Evolutionary conservation across 495 filamentous ascomycete genomes (phyloP).

Genomic region (Trypethelium eluteriae): DNA sequence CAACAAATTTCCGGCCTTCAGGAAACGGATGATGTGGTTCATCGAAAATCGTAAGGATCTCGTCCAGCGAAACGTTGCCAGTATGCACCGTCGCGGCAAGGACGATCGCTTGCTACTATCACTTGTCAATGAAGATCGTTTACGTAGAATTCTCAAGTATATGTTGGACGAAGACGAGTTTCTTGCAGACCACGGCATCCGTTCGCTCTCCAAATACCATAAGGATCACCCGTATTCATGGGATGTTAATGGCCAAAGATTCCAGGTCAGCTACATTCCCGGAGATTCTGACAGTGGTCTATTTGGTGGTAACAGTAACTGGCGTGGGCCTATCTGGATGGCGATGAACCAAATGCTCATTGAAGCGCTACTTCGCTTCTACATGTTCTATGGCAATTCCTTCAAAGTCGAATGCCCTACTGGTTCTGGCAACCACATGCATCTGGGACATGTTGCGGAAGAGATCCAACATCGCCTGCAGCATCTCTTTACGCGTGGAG

Average conservation of each 20-base stretch:
- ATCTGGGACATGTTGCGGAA: conserved; percentile 90
- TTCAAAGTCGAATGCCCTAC: conserved; percentile 90
- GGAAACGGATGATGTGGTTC: conserved; percentile 87
- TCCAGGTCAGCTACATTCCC: conserved; percentile 81
- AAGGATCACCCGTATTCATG: conserved; percentile 85
- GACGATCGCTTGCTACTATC: conserved; percentile 76
- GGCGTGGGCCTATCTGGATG: conserved; percentile 89
- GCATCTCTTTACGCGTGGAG: conserved; percentile 75
- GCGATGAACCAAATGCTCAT: conserved; percentile 94
- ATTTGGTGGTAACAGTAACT: conserved; percentile 97
- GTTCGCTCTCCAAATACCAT: conserved; percentile 89
- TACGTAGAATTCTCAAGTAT: conserved; percentile 74
- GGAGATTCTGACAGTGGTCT: conserved; percentile 90
- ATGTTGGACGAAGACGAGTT: conserved; percentile 96
- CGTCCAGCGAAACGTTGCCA: conserved; percentile 85
- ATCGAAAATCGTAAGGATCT: conserved; percentile 76
- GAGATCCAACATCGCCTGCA: conserved; percentile 92
- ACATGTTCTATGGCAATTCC: conserved; percentile 85
- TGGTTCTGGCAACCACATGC: conserved; percentile 91
- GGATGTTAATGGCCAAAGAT: conserved; percentile 89
- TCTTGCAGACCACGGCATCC: conserved; percentile 79
- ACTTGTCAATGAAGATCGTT: conserved; percentile 79
- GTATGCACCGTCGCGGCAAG: conserved; percentile 79
- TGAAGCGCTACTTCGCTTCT: conserved; percentile 84
- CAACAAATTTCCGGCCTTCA: conserved; percentile 88